These are phyloP conservation scores for Helminthosporium solani DNA, from an alignment of 2,329 filamentous ascomycete species.

Conservation along the genomic window DNA sequence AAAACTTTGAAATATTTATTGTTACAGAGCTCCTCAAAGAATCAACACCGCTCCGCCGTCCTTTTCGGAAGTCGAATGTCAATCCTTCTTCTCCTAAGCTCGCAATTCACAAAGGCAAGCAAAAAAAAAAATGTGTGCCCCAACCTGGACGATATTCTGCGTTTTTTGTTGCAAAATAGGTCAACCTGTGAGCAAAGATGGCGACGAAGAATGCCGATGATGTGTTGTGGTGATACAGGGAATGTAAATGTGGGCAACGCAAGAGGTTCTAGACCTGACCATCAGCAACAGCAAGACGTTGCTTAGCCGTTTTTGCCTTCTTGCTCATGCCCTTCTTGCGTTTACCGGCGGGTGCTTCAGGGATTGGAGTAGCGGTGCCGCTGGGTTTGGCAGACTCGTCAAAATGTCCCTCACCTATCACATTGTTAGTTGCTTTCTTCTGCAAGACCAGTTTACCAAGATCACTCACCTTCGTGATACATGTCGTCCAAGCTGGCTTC, in stretches of 20 bases:
- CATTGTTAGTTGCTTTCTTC: too few species aligned
- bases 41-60: too few species aligned
- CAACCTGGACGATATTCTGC: neutral
- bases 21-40: too few species aligned
- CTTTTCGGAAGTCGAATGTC: too few species aligned
- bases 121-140: neutral
- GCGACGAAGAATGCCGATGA: constrained; percentile 3
- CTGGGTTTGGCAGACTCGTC: constrained; percentile 84
- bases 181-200: constrained; percentile 3
- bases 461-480: constrained; percentile 98
- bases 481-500: constrained; percentile 83
- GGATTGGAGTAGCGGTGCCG: constrained; percentile 79
- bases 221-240: constrained; percentile 5
- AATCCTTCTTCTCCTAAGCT: too few species aligned
- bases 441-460: too few species aligned
- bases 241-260: neutral
- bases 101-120: too few species aligned
- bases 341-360: constrained; percentile 48
- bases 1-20: too few species aligned
- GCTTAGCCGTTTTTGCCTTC: constrained; percentile 55
- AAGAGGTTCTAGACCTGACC: constrained; percentile 43
- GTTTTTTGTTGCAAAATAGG: neutral
- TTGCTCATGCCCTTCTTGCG: constrained; percentile 52
- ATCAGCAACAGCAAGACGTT: constrained; percentile 52
- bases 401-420: constrained; percentile 93